Evolutionary conservation across 495 filamentous ascomycete species (phyloP), one percentile per base, ranked within the genome.

Genomic region (Hypoxylon crocopeplum): DNA sequence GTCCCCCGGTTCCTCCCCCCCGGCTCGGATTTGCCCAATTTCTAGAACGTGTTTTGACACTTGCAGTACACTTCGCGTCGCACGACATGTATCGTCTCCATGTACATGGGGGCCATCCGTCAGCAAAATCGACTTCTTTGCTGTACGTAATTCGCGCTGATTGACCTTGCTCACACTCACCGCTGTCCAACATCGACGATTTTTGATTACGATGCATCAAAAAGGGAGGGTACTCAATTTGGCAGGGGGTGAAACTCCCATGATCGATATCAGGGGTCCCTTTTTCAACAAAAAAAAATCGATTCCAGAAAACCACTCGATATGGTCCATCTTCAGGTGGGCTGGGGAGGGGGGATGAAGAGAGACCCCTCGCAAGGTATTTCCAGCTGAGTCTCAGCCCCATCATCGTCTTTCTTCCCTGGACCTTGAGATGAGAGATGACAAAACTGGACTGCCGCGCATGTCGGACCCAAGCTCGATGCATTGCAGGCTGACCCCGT

Each of bases 281-380:
- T 5, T 10, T 34, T 7, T 41, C 12, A 15, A 5, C 12, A 34
- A 13, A 16, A 50, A 48, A 57, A 33, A 40, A 38, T 58, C 36
- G 36, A 63, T 42, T 41, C 48, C 59, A 57, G 19, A 53, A 20
- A 29, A 13, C 13, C n/a, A 8, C 27, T 19, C 22, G 52, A 51
- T 63, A 41, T 37, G 59, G 59, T 57, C 29, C 52, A 63, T 63
- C 52, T 56, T 57, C 21, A 57, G 19, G 48, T 32, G 22, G 20
- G 48, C 33, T 40, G 48, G 56, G 30, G n/a, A n/a, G n/a, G n/a
- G n/a, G n/a, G n/a, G n/a, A n/a, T n/a, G n/a, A n/a, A 46, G 53
- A 8, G 15, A 13, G 8, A 25, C 27, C n/a, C 33, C 13, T 12
- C 5, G 17, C 16, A 34, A 8, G 7, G 19, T 27, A 15, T 13